These are phyloP conservation scores for Tylopilus sp. DNA, from an alignment of 1,284 basidiomycete genomes.

Conservation along the genomic window DNA sequence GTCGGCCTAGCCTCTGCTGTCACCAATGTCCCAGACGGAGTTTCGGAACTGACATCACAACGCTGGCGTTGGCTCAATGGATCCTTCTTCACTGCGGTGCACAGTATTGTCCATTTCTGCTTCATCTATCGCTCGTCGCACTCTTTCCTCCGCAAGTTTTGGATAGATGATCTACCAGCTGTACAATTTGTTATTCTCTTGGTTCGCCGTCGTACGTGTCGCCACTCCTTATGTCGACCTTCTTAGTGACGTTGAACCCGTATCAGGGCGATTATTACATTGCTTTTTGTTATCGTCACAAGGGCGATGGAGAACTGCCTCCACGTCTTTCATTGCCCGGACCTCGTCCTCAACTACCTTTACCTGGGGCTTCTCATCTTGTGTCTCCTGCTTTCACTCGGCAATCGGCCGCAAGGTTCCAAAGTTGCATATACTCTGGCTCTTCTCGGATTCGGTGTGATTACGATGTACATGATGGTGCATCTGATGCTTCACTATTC, in stretches of 20 bases:
- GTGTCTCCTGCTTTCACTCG: conserved; percentile 88
- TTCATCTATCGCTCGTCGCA: conserved; percentile 92
- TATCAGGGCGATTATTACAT: conserved; percentile 85
- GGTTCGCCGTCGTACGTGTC: conserved; percentile 76
- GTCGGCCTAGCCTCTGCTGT: conserved; percentile 84
- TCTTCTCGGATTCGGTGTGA: conserved; percentile 75
- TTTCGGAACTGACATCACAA: conserved; percentile 88
- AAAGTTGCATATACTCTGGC: conserved; percentile 79
- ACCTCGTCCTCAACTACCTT: conserved; percentile 78
- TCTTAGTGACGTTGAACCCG: background rate
- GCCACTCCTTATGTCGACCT: background rate
- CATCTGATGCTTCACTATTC: conserved; percentile 39
- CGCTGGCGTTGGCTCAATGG: conserved; percentile 96
- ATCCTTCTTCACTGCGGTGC: conserved; percentile 93
- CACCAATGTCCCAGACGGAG: conserved; percentile 89
- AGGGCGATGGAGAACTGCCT: conserved; percentile 67
- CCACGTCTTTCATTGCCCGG: conserved; percentile 62
- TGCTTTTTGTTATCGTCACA: conserved; percentile 79
- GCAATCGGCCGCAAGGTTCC: conserved; percentile 88
- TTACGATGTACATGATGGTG: conserved; percentile 87
- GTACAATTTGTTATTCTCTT: conserved; percentile 88
- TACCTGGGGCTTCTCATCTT: conserved; percentile 85
- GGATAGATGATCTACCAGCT: conserved; percentile 90
- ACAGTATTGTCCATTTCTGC: conserved; percentile 87
- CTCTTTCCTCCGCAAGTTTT: conserved; percentile 79